phyloP scores from a whole-genome alignment of 2,329 filamentous ascomycete genomes.

The Chrysosporium keratinophilum region DNA sequence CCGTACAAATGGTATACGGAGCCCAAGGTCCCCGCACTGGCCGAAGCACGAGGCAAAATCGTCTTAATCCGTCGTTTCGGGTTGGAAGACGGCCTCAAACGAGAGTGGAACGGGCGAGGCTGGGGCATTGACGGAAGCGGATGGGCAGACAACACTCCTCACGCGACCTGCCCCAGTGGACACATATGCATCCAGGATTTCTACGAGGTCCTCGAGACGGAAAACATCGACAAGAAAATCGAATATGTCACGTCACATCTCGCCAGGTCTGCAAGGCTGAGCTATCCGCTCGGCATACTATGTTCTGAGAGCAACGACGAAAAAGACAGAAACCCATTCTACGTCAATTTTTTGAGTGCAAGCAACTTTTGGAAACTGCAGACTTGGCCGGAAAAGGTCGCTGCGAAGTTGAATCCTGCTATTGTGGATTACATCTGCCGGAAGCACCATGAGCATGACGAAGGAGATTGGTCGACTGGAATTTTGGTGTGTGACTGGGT shows the following conservation, averaged over 20 bases:
- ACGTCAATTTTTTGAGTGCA: constrained; percentile 80
- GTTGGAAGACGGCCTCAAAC: constrained; percentile 43
- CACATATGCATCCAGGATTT: constrained; percentile 85
- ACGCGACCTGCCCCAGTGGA: constrained; percentile 59
- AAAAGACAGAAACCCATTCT: constrained; percentile 53
- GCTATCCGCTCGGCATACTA: constrained; percentile 31
- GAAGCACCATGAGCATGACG: constrained; percentile 39
- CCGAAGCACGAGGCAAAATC: constrained; percentile 69
- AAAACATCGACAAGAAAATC: constrained; percentile 73
- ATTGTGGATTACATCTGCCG: constrained; percentile 50
- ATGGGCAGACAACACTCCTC: constrained; percentile 84
- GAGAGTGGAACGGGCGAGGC: constrained; percentile 40
- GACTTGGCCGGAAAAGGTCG: constrained; percentile 91
- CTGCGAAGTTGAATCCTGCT: constrained; percentile 74
- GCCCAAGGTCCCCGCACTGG: constrained; percentile 64
- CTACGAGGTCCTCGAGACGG: constrained; percentile 69
- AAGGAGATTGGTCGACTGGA: constrained; percentile 68
- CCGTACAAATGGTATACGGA: constrained; percentile 65
- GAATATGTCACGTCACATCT: constrained; percentile 63
- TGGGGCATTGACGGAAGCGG: constrained; percentile 50
- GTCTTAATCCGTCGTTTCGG: constrained; percentile 73
- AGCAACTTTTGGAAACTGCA: constrained; percentile 88
- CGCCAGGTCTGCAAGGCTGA: constrained; percentile 53
- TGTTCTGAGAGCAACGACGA: constrained; percentile 30
- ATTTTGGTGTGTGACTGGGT: constrained; percentile 93